These are phyloP conservation scores for Brettanomyces nanus DNA, from an alignment of 805 yeast species.

Conservation along the genomic window DNA sequence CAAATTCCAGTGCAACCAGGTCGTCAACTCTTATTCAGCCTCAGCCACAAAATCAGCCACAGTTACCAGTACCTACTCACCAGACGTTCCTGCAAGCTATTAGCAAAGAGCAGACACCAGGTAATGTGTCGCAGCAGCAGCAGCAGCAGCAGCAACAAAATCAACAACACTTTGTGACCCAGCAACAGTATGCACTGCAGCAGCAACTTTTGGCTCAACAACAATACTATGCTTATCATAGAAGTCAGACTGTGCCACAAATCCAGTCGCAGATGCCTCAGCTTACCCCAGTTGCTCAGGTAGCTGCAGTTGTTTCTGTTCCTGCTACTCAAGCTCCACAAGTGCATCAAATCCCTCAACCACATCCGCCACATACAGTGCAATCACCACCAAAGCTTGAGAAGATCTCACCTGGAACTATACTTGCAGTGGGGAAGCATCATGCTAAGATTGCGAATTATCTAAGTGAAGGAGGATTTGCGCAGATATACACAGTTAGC, in stretches of 20 bases:
- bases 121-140: conserved; percentile 1
- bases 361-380: no score
- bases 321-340: conserved; percentile 2
- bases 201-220: conserved; percentile 1
- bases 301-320: not conserved
- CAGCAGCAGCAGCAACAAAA: not conserved
- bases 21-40: no score
- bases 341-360: conserved; percentile 1
- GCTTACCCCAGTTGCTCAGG: conserved; percentile 4
- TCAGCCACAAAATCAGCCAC: no score
- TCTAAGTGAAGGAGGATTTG: conserved; percentile 63
- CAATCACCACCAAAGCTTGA: conserved; percentile 9
- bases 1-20: no score
- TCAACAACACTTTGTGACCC: conserved; percentile 2
- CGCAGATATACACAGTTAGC: conserved; percentile 81
- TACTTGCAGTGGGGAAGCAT: conserved; percentile 42
- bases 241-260: no score
- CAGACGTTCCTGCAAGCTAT: not conserved
- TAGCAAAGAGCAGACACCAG: not conserved
- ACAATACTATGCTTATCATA: no score
- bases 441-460: conserved; percentile 33
- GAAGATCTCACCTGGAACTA: conserved; percentile 30
- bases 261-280: no score
- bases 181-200: not conserved
- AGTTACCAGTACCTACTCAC: no score